These are phyloP conservation scores for Neonectria coccinea DNA, from an alignment of 2,329 filamentous ascomycete species.

Conservation along the genomic window DNA sequence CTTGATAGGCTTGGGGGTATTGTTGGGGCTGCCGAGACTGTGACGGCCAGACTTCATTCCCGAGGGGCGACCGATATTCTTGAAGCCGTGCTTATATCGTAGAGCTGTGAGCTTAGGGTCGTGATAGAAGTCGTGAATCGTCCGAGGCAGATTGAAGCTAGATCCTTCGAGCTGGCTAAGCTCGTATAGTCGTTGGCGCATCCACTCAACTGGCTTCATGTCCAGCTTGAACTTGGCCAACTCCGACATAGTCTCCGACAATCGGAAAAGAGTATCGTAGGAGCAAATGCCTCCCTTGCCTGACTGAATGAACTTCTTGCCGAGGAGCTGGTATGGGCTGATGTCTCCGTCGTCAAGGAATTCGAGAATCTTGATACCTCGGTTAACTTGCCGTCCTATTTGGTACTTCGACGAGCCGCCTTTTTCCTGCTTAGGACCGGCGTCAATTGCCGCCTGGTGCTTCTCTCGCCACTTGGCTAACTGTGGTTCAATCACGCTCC, in stretches of 20 bases:
- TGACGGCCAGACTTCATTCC: slow-evolving; percentile 54
- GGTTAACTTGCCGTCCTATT: slow-evolving; percentile 67
- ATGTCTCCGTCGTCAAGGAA: slow-evolving; percentile 64
- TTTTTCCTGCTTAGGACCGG: slow-evolving; percentile 49
- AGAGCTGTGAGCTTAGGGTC: slow-evolving; percentile 64
- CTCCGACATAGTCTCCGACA: slow-evolving; percentile 66
- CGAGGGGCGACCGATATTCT: slow-evolving; percentile 68
- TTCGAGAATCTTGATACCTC: slow-evolving; percentile 64
- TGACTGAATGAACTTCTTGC: slow-evolving; percentile 61
- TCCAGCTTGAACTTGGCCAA: slow-evolving; percentile 65
- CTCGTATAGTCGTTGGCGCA: slow-evolving; percentile 68
- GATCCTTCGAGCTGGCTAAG: slow-evolving; percentile 57
- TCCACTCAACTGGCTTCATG: slow-evolving; percentile 66
- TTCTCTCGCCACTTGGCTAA: slow-evolving; percentile 63
- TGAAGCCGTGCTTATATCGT: slow-evolving; percentile 65
- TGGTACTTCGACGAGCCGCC: slow-evolving; percentile 61
- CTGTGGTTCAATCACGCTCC: slow-evolving; percentile 56
- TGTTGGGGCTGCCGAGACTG: slow-evolving; percentile 40
- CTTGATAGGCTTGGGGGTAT: slow-evolving; percentile 44
- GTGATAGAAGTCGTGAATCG: slow-evolving; percentile 67
- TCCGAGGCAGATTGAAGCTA: slow-evolving; percentile 63
- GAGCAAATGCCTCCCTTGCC: slow-evolving; percentile 57
- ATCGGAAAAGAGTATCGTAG: slow-evolving; percentile 68
- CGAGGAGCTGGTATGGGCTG: slow-evolving; percentile 68
- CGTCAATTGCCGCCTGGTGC: slow-evolving; percentile 53